These are phyloP conservation scores for Tricholoma terreum DNA, from an alignment of 768 basidiomycete species.

Conservation along the genomic window DNA sequence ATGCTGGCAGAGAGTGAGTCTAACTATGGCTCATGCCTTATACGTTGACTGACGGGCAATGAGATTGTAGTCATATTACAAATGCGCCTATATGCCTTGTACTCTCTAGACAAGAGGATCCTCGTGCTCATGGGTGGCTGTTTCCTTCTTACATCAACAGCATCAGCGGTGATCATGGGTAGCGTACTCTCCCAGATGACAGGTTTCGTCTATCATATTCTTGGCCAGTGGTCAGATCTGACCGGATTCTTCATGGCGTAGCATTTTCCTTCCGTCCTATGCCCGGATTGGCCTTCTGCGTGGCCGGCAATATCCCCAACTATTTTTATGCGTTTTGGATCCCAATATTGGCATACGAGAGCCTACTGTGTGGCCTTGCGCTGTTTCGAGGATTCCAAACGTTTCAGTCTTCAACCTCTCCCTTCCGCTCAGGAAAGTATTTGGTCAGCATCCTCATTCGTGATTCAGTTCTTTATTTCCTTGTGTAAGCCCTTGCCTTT, in stretches of 20 bases:
- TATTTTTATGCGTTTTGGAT: constrained; percentile 60
- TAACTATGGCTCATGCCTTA: not conserved
- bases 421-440: constrained; percentile 40
- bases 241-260: not conserved
- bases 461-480: constrained; percentile 56
- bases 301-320: constrained; percentile 33
- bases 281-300: constrained; percentile 38
- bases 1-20: constrained; percentile 52
- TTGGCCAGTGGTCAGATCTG: not conserved
- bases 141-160: constrained; percentile 37
- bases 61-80: constrained; percentile 49
- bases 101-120: constrained; percentile 49
- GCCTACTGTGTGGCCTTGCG: constrained; percentile 48
- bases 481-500: constrained; percentile 41
- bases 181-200: constrained; percentile 35
- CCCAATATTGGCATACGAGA: constrained; percentile 54
- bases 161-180: constrained; percentile 49
- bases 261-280: constrained; percentile 16
- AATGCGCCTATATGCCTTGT: constrained; percentile 62
- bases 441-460: constrained; percentile 50
- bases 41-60: not conserved
- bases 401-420: constrained; percentile 31
- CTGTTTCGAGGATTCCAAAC: constrained; percentile 48
- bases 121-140: constrained; percentile 42
- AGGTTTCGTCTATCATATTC: constrained; percentile 26